Percentiles rank a stretch among this genome's conserved stretches.
phyloP scores from a whole-genome alignment of 805 yeast genomes.

The Candida dajiaensis region DNA sequence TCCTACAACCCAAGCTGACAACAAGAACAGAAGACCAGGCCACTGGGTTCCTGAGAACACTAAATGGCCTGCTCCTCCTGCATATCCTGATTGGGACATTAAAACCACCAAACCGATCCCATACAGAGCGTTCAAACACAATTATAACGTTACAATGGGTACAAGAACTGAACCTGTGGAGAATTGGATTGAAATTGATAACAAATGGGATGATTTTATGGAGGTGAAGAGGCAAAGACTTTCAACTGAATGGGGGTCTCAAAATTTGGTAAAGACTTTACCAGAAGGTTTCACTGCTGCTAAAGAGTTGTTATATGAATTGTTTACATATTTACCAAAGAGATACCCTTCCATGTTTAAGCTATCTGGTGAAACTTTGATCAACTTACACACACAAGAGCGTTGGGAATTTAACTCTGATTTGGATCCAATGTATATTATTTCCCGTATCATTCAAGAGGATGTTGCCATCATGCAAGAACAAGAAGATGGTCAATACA shows the following conservation, averaged over 20 bases:
- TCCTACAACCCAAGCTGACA: constrained; percentile 31
- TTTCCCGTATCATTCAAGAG: constrained; percentile 55
- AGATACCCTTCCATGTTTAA: constrained; percentile 52
- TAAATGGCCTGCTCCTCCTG: constrained; percentile 42
- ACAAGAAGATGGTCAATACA: constrained; percentile 48
- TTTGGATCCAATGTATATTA: constrained; percentile 54
- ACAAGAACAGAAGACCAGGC: constrained; percentile 43
- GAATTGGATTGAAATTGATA: constrained; percentile 64
- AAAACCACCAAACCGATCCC: constrained; percentile 16
- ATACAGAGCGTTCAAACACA: constrained; percentile 51
- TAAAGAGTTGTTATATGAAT: constrained; percentile 47
- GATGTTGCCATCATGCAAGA: constrained; percentile 66
- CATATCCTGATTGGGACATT: constrained; percentile 28
- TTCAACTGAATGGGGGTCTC: constrained; percentile 35
- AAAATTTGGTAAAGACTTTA: constrained; percentile 36
- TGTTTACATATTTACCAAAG: constrained; percentile 45
- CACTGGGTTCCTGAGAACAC: constrained; percentile 50
- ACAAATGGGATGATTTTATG: constrained; percentile 56
- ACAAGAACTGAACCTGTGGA: constrained; percentile 56
- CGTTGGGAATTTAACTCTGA: constrained; percentile 29
- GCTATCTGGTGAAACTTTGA: constrained; percentile 14
- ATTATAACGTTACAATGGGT: constrained; percentile 64
- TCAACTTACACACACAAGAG: constrained; percentile 50
- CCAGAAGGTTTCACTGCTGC: constrained; percentile 49
- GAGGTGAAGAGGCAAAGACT: constrained; percentile 45